Conservation (phyloP, 257 asterid genomes). For the Dorcoceras hygrometricum region DNA sequence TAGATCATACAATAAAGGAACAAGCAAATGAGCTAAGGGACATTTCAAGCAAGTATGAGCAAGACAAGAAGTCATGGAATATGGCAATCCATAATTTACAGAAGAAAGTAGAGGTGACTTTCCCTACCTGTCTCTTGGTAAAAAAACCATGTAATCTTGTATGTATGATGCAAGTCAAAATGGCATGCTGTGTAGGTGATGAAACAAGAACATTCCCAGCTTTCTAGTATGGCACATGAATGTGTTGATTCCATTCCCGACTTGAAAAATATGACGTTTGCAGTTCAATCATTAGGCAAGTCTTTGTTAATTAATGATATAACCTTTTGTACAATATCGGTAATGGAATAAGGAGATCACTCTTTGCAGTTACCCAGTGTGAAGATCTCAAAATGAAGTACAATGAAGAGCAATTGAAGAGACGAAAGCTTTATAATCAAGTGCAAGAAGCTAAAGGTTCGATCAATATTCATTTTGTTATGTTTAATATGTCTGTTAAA, state of each 20-base stretch:
- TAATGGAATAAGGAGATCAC: conserved; percentile 19
- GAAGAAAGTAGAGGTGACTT: conserved; percentile 67
- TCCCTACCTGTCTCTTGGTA: conserved; percentile 13
- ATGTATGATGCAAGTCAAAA: conserved; percentile 18
- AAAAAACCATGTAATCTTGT: not conserved
- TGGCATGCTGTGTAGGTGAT: conserved; percentile 46
- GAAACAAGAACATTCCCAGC: conserved; percentile 79
- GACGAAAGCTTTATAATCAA: conserved; percentile 85
- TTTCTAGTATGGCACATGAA: conserved; percentile 85
- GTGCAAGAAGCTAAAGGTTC: conserved; percentile 95
- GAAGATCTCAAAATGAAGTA: conserved; percentile 91
- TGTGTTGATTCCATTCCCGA: conserved; percentile 85
- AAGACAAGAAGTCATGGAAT: conserved; percentile 59
- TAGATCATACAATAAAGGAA: conserved; percentile 69
- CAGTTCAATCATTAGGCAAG: conserved; percentile 93
- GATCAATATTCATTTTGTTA: not conserved
- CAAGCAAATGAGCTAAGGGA: conserved; percentile 56
- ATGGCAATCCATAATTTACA: conserved; percentile 52
- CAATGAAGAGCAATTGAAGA: conserved; percentile 84
- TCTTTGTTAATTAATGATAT: conserved; percentile 18
- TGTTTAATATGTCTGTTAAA: conserved; percentile 13
- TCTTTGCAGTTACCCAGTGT: conserved; percentile 78
- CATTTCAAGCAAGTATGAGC: conserved; percentile 65
- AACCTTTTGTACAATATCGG: conserved; percentile 5
- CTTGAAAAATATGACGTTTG: conserved; percentile 77